Base-by-base conservation (phyloP, 345 rosid genomes). In the Brassica incana region DNA sequence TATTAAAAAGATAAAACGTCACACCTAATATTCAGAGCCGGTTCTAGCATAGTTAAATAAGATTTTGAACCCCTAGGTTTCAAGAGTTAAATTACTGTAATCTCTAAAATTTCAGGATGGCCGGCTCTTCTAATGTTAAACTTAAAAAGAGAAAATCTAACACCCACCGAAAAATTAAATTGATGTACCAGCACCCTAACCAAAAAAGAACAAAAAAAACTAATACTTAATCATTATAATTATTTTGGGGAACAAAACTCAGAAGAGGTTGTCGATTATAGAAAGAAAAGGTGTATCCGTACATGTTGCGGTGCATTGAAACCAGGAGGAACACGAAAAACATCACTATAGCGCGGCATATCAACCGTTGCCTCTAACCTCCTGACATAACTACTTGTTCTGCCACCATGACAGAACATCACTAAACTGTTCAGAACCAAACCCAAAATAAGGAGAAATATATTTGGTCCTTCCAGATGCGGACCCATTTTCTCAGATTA, bases 231-330 rank as follows among this genome's bases (percentile, higher is more conserved):
- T 68, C 29, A 20, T 58, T 8, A n/a, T 3, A 70, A 73, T 16
- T 45, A 30, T 65, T 2, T 2, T 40, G 10, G 48, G 48, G 52
- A 48, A 27, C 5, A 36, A 71, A 9, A 6, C 20, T 3, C 4
- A 40, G 18, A 74, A 61, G 23, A 43, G 12, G 18, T 45, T 0
- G 6, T 16, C 35, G 12, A 10, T 14, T 16, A 20, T 2, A 6
- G 6, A 71, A 43, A 50, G 40, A 63, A 69, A 20, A 48, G 12
- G 36, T 48, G 40, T 5, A 14, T 68, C 29, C 0, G 25, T 0
- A 93, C 98, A 91, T 93, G 97, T 60, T 93, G 95, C 63, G 98
- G 98, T 78, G 98, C 98, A 90, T 93, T 93, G 64, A 85, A 85
- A 9, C 97, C 95, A 29, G 83, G 88, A 77, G 98, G 93, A 65